Base-by-base conservation (phyloP, 257 asterid genomes). In the Lantana camara region DNA sequence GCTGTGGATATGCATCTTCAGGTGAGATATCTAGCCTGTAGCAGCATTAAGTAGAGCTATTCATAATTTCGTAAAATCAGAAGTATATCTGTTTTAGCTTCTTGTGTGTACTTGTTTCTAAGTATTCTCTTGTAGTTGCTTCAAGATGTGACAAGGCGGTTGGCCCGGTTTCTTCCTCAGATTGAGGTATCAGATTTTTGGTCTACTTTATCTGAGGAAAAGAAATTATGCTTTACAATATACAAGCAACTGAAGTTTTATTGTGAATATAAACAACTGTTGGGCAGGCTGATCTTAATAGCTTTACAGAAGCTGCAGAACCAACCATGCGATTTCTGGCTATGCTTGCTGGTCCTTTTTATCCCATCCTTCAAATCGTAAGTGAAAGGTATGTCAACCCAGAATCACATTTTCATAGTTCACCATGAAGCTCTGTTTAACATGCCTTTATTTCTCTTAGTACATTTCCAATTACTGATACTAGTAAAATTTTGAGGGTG, bases 291-390 rank as follows among this genome's bases (percentile, higher is more conserved):
- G 99, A 94, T 75, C 96, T 94, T 75, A 84, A 77, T 77, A 72
- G 76, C 81, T 85, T 84, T 74, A 58, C 95, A 61, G 97, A 94
- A 75, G 89, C 91, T 80, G 80, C 92, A 45, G 97, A 90, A 75
- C 72, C 84, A 69, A 84, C 89, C 38, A 63, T 88, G 72, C 89
- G 89, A 32, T 90, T 94, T 77, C 95, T 94, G 62, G 90, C 97
- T 34, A 82, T 90, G 97, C 95, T 94, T 75, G 83, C 89, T 49
- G 97, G 99, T 77, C 99, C 96, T 15, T 79, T 81, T 77, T 90
- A 84, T 79, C 95, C 96, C 61, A 84, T 94, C 76, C 93, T 94
- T 77, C 84, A 70, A 64, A 77, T 84, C 64, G 87, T 81, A 60
- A 94, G 80, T 63, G 97, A 94, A 80, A 94, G 97, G 99, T 94